Evolutionary conservation across 805 yeast species (phyloP), one percentile per base, ranked within the genome.

Genomic region (Jamesozyma rosinii): DNA sequence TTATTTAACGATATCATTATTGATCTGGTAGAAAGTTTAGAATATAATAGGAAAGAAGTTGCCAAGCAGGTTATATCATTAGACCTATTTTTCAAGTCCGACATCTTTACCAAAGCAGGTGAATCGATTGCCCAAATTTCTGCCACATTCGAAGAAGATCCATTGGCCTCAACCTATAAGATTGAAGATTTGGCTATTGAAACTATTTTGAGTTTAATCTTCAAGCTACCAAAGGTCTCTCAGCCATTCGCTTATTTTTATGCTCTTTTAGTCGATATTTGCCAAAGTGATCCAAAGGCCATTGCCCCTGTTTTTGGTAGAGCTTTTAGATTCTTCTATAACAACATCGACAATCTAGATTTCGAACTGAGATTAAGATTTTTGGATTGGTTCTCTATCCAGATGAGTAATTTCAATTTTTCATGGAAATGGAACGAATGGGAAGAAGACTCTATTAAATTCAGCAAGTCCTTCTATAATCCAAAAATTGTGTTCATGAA

Each of bases 401-500:
- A 92, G 64, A 76, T 92, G 61, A 83, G 95, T 55, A 92, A 90
- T 59, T 92, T 90, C 63, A 88, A 83, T 44, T 92, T 86, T 65
- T 85, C 89, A 31, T 92, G 99, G 99, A 87, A 88, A 58, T 92
- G 98, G 98, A 78, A 76, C 49, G 97, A 89, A 62, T 92, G 98
- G 98, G 76, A 73, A 22, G 65, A 63, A 2, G 84, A 80, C 53
- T 71, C 81, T 0, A 53, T 59, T n/a, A 61, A 59, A 37, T 71
- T 68, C 38, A 66, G 73, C 30, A 60, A 67, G 29, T 66, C 71
- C 24, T 54, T 57, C 14, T 78, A 75, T 54, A 89, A 85, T 57
- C 95, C 97, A 11, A 78, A 77, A 51, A 71, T 76, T 48, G 75
- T 74, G 37, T 82, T 90, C 51, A 77, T 90, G 46, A 77, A 73